Evolutionary conservation across 805 yeast genomes (phyloP).

Genomic region (Yarrowia sp.): DNA sequence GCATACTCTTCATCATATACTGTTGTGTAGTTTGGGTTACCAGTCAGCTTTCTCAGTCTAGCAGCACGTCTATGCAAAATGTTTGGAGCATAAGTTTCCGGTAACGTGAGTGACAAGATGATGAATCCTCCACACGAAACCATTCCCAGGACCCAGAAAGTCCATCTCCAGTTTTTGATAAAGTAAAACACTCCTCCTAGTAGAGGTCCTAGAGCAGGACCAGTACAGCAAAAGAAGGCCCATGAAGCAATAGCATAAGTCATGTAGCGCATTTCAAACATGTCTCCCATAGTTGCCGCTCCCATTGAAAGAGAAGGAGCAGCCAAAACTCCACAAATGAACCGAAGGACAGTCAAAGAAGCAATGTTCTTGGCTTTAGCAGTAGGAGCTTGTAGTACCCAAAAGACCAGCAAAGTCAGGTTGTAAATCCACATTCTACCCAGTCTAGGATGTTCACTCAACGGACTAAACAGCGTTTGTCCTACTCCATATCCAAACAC

Average conservation of each 20-base stretch:
- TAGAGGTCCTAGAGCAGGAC: slow-evolving; percentile 56
- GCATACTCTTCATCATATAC: slow-evolving; percentile 46
- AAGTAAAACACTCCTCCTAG: slow-evolving; percentile 51
- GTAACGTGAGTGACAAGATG: slow-evolving; percentile 45
- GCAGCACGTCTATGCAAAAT: slow-evolving; percentile 49
- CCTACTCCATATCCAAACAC: slow-evolving; percentile 59
- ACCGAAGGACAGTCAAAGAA: slow-evolving; percentile 51
- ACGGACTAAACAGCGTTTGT: slow-evolving; percentile 53
- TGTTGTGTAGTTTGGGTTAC: slow-evolving; percentile 46
- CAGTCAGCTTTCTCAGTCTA: slow-evolving; percentile 50
- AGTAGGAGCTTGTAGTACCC: slow-evolving; percentile 54
- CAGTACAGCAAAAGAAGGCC: slow-evolving; percentile 53
- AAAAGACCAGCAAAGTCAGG: slow-evolving; percentile 47
- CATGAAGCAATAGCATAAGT: slow-evolving; percentile 53
- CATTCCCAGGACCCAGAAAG: slow-evolving; percentile 47
- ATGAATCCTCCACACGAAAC: slow-evolving; percentile 41
- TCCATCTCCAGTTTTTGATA: slow-evolving; percentile 54
- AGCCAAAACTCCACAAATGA: slow-evolving; percentile 73
- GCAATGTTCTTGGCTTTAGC: slow-evolving; percentile 52
- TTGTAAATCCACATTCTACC: slow-evolving; percentile 56
- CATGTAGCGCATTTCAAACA: slow-evolving; percentile 44
- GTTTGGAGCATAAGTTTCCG: slow-evolving; percentile 51
- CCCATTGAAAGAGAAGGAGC: slow-evolving; percentile 84
- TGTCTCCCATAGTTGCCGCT: slow-evolving; percentile 61
- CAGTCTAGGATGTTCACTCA: slow-evolving; percentile 51